Evolutionary conservation across 2,329 filamentous ascomycete genomes (phyloP), one percentile per base, ranked within the genome.

Genomic region (Rhynchosporium graminicola): DNA sequence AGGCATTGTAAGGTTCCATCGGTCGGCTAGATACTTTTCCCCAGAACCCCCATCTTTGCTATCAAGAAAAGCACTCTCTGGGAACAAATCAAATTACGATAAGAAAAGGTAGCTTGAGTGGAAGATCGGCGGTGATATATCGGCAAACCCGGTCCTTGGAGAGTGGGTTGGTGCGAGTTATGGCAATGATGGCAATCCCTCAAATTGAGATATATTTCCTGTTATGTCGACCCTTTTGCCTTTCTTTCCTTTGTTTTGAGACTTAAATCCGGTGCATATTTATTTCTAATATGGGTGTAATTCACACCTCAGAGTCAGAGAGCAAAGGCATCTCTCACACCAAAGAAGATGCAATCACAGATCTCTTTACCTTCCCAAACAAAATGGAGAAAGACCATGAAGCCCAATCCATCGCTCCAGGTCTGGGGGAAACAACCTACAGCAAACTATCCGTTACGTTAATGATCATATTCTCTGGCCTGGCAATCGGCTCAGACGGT

Each of bases 401-500:
- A 55, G 43, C 31, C 12, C 43, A 54, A 46, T 62, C 47, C 28
- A 15, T 59, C 2, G 40, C 48, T n/a, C 55, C 62, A 55, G 57
- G 51, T 15, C 62, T 36, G 33, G 33, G 33, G 9, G 33, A 46
- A n/a, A 45, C 40, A 45, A 61, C 59, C 43, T 79, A 77, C 69
- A 78, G 74, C 69, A 78, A 75, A 51, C 62, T 74, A 20, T 79
- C 77, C 1, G 76, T 77, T 1, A 79, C 77, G 70, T 65, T 78
- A 40, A 78, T 80, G 74, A 74, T 80, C 38, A 15, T 57, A 31
- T 57, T 80, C 63, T 78, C 78, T 0, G 78, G 78, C 5, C 73
- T 80, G 3, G 79, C 79, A 2, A 77, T 80, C 26, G 77, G 77
- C 1, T 79, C 76, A n/a, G 78, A 80, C 65, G 78, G 77, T 66